These are phyloP conservation scores for Sugiyamaella japonica DNA, from an alignment of 1,139 yeast genomes.

Conservation along the genomic window DNA sequence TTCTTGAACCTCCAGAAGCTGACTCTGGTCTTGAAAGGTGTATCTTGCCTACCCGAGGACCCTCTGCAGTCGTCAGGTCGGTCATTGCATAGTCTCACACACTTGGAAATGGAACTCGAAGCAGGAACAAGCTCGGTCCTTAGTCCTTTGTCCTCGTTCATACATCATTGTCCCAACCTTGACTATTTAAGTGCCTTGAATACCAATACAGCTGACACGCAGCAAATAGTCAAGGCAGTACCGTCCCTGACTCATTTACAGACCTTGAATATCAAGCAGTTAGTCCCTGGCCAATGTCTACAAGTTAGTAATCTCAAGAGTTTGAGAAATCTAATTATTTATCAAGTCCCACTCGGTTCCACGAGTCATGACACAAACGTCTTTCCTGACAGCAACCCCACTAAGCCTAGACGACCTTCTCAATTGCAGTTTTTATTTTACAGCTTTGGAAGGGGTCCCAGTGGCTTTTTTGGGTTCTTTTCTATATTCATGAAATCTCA, in stretches of 20 bases:
- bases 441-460: conserved; percentile 3
- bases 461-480: background rate
- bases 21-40: background rate
- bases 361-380: too few relatives aligned
- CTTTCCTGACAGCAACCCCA: background rate
- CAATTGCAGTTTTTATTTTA: background rate
- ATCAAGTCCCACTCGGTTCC: background rate
- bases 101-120: conserved; percentile 2
- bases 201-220: background rate
- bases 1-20: background rate
- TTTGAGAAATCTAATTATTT: background rate
- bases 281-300: background rate
- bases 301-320: background rate
- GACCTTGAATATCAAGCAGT: background rate
- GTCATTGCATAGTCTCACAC: background rate
- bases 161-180: background rate
- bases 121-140: background rate
- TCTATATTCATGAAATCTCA: background rate
- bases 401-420: background rate
- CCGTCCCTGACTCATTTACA: background rate
- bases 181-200: background rate
- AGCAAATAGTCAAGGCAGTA: background rate
- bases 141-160: background rate
- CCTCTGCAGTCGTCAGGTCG: background rate
- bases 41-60: background rate